A percentile compares a stretch with the other conserved stretches of the same genome.
Conservation (phyloP, 2,329 filamentous ascomycete genomes). For the Fusarium aywerte region DNA sequence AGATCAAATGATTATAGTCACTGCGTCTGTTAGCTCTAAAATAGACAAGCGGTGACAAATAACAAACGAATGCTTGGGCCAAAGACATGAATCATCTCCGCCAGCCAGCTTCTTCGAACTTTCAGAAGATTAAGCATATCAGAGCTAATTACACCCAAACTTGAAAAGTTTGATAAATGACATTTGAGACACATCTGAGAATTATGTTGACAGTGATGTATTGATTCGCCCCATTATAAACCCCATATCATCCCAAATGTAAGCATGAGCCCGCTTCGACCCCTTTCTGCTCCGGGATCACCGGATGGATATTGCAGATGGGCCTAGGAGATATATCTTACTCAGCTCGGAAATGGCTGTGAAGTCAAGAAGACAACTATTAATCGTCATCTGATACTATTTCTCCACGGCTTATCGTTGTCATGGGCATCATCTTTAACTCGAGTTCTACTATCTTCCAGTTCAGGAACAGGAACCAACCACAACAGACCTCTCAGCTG, state of each 20-base stretch:
- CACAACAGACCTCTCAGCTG: conserved; percentile 2
- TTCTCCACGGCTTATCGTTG: not conserved
- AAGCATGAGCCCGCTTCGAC: conserved; percentile 6
- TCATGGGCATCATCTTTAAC: not conserved
- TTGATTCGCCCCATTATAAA: not conserved
- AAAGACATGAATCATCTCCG: not conserved
- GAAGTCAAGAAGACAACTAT: not conserved
- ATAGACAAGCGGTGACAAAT: not conserved
- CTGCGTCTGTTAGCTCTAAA: not conserved
- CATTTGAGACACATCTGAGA: not conserved
- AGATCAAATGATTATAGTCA: not conserved
- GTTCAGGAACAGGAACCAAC: conserved; percentile 31
- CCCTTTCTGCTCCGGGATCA: not conserved
- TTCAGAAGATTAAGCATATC: not conserved
- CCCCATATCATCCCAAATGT: conserved; percentile 4
- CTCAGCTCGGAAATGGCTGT: not conserved
- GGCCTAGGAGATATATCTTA: not conserved
- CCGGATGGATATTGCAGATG: conserved; percentile 1
- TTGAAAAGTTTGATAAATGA: not conserved
- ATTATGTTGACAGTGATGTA: not conserved
- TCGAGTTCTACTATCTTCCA: not conserved
- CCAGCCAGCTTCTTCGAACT: not conserved
- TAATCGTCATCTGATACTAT: not conserved
- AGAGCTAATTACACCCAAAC: not conserved
- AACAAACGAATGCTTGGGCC: not conserved